These are phyloP conservation scores for Colletotrichum horii DNA, from an alignment of 2,329 filamentous ascomycete species.

Conservation along the genomic window DNA sequence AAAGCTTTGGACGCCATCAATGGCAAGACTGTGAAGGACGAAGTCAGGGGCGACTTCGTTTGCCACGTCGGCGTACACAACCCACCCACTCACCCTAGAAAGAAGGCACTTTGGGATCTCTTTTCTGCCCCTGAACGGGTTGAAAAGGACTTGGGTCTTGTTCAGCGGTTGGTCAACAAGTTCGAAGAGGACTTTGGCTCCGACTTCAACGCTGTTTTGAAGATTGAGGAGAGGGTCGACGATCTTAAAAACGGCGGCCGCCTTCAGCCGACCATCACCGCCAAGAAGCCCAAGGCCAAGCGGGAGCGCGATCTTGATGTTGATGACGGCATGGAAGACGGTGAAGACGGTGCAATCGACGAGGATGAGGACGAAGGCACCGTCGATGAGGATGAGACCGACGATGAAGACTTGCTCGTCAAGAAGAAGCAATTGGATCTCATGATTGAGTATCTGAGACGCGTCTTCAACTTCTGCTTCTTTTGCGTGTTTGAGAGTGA, in stretches of 20 bases:
- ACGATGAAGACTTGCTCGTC: conserved; percentile 85
- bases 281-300: conserved; percentile 60
- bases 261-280: conserved; percentile 69
- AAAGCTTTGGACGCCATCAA: conserved; percentile 94
- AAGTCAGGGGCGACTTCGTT: conserved; percentile 92
- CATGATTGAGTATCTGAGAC: conserved; percentile 92
- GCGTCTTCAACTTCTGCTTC: conserved; percentile 99
- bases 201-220: conserved; percentile 76
- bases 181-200: conserved; percentile 84
- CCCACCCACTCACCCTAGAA: conserved; percentile 82
- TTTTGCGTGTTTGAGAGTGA: conserved; percentile 99
- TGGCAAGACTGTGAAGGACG: conserved; percentile 95
- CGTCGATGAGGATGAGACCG: conserved; percentile 79
- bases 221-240: conserved; percentile 87
- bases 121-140: conserved; percentile 95
- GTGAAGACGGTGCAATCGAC: conserved; percentile 70
- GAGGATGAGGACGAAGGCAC: conserved; percentile 84
- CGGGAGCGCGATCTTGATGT: conserved; percentile 65
- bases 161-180: conserved; percentile 80
- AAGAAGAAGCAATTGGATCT: conserved; percentile 98
- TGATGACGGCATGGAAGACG: conserved; percentile 66
- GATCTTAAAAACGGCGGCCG: conserved; percentile 77
- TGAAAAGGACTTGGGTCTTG: conserved; percentile 85
- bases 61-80: conserved; percentile 97
- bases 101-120: conserved; percentile 96